Evolutionary conservation across 2,329 filamentous ascomycete genomes (phyloP).

Genomic region (Cercospora sesami): DNA sequence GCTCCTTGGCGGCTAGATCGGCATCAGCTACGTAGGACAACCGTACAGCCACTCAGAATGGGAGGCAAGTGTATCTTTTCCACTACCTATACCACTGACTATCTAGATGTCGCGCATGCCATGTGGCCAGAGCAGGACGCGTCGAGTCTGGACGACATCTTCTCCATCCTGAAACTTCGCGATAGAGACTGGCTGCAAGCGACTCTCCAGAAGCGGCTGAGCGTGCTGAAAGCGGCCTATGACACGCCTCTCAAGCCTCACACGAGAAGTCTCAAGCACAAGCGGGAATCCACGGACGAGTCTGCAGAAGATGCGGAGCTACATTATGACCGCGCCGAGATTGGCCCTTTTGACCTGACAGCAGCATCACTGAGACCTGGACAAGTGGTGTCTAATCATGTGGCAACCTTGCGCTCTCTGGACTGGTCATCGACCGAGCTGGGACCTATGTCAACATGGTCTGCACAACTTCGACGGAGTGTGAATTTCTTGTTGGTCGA

Average conservation of each 20-base stretch:
- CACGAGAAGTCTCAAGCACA: constrained; percentile 9
- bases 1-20: constrained; percentile 7
- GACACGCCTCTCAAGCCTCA: background rate
- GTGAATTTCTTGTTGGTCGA: constrained; percentile 28
- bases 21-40: constrained; percentile 2
- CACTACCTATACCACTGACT: background rate
- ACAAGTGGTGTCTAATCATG: constrained; percentile 18
- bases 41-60: background rate
- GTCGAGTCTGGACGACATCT: constrained; percentile 16
- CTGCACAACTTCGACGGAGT: constrained; percentile 17
- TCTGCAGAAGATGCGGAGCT: background rate
- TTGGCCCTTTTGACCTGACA: constrained; percentile 24
- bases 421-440: constrained; percentile 25
- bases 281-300: constrained; percentile 10
- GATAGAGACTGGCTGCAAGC: constrained; percentile 18
- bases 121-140: constrained; percentile 15
- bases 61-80: background rate
- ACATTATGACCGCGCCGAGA: background rate
- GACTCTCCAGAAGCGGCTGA: constrained; percentile 12
- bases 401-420: constrained; percentile 19
- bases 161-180: constrained; percentile 8
- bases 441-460: constrained; percentile 25
- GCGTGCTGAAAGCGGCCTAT: background rate
- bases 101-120: constrained; percentile 1
- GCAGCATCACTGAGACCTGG: constrained; percentile 3